phyloP scores from a whole-genome alignment of 345 rosid genomes.

The Gynandropsis gynandra region DNA sequence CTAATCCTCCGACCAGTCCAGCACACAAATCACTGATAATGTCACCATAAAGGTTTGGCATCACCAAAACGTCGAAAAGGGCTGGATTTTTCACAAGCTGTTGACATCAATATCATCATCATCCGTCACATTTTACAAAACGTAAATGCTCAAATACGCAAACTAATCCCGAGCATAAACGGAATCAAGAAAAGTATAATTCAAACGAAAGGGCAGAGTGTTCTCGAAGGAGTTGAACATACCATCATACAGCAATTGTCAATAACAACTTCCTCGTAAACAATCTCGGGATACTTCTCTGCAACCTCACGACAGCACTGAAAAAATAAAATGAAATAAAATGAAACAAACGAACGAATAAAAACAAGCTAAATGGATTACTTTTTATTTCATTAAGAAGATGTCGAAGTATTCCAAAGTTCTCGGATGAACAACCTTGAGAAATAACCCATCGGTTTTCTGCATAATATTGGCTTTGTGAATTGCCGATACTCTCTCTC shows the following conservation, averaged over 20 bases:
- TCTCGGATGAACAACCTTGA: constrained; percentile 39
- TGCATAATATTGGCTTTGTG: constrained; percentile 98
- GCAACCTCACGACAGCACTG: constrained; percentile 99
- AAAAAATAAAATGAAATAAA: constrained; percentile 10
- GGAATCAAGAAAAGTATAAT: not conserved
- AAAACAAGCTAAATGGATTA: too few relatives aligned
- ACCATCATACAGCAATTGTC: constrained; percentile 99
- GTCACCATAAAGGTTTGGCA: constrained; percentile 99
- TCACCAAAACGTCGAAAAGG: constrained; percentile 94
- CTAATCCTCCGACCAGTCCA: constrained; percentile 91
- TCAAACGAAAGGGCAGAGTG: too few relatives aligned
- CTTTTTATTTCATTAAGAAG: not conserved
- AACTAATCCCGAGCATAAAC: not conserved
- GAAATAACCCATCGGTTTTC: constrained; percentile 95
- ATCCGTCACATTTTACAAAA: constrained; percentile 1
- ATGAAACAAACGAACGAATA: not conserved
- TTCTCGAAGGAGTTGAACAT: constrained; percentile 15
- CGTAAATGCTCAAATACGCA: not conserved
- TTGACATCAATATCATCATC: constrained; percentile 16
- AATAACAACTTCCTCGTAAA: constrained; percentile 95
- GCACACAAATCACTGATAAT: constrained; percentile 98
- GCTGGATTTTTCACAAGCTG: constrained; percentile 99
- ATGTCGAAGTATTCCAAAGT: not conserved
- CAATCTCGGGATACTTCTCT: constrained; percentile 89
- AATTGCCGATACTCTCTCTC: constrained; percentile 87